Conservation (phyloP, 768 basidiomycete species). For the Punctularia strigosozonata region DNA sequence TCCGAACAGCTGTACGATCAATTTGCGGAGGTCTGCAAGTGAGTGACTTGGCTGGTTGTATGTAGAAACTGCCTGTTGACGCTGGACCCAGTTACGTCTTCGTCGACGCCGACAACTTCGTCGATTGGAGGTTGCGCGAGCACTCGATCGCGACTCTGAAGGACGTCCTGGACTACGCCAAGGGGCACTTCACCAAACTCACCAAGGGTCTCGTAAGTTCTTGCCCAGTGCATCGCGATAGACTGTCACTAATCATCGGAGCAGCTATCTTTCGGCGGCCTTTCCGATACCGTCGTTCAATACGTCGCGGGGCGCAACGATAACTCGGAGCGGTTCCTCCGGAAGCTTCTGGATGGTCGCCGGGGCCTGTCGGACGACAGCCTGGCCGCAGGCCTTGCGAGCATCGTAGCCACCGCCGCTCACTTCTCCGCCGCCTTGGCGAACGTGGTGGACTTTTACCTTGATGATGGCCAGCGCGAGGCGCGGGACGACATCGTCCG, state of each 20-base stretch:
- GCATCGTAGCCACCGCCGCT: constrained; percentile 9
- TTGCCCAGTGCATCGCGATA: too few species aligned
- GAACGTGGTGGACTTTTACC: constrained; percentile 14
- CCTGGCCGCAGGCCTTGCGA: constrained; percentile 10
- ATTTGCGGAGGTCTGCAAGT: constrained; percentile 14
- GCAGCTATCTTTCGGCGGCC: neutral
- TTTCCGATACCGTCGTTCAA: neutral
- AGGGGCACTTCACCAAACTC: constrained; percentile 4
- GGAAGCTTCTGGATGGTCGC: neutral
- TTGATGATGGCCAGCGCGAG: constrained; percentile 6
- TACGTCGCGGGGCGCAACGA: neutral
- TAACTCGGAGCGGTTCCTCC: neutral
- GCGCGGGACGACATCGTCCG: constrained; percentile 7
- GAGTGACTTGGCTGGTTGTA: constrained; percentile 2
- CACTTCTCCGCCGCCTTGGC: constrained; percentile 7
- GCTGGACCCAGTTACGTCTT: constrained; percentile 13
- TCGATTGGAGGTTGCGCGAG: constrained; percentile 9
- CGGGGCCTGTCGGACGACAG: constrained; percentile 5
- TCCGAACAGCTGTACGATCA: constrained; percentile 13
- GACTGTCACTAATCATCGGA: too few species aligned
- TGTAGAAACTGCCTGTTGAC: neutral
- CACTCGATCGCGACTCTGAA: constrained; percentile 5
- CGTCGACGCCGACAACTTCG: constrained; percentile 12
- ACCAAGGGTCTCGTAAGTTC: constrained; percentile 3
- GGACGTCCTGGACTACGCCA: constrained; percentile 2